A percentile compares a stretch with the other conserved stretches of the same genome.
phyloP scores from a whole-genome alignment of 1,284 basidiomycete genomes.

The Pisolithus thermaeus region DNA sequence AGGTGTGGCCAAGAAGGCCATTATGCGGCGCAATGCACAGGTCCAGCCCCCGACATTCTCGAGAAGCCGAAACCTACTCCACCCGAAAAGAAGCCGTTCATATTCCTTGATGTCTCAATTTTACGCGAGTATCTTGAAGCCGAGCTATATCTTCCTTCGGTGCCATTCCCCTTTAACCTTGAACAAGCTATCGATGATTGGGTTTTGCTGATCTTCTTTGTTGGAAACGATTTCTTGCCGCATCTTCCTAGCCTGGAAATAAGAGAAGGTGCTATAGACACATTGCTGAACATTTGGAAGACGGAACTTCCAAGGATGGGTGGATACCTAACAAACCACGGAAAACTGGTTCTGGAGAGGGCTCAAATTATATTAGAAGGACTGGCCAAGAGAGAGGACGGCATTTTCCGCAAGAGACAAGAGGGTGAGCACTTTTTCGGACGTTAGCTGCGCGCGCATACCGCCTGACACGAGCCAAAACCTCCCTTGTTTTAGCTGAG shows the following conservation, averaged over 20 bases:
- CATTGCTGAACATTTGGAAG: constrained; percentile 93
- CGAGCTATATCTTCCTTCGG: constrained; percentile 80
- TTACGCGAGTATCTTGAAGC: constrained; percentile 97
- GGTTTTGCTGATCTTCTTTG: constrained; percentile 99
- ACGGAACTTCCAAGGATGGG: constrained; percentile 90
- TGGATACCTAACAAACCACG: constrained; percentile 94
- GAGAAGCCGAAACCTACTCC: constrained; percentile 58
- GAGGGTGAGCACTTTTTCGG: constrained; percentile 61
- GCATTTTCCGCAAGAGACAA: constrained; percentile 89
- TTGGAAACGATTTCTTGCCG: constrained; percentile 99
- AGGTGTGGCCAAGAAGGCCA: constrained; percentile 94
- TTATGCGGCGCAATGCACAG: constrained; percentile 90
- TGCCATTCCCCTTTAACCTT: constrained; percentile 87
- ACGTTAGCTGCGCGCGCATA: neutral
- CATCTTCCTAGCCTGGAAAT: constrained; percentile 98
- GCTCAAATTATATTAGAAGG: constrained; percentile 95
- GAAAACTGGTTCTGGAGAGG: constrained; percentile 79
- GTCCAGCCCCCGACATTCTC: constrained; percentile 60
- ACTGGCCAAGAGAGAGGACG: constrained; percentile 88
- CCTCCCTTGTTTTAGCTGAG: constrained; percentile 55
- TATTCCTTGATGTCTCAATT: constrained; percentile 95
- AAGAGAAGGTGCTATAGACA: constrained; percentile 98
- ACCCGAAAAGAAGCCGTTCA: constrained; percentile 92
- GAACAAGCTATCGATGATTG: constrained; percentile 99
- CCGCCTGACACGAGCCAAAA: constrained; percentile 10